A percentile compares a stretch with the other conserved stretches of the same genome.
phyloP scores from a whole-genome alignment of 495 filamentous ascomycete genomes.

The Penicillium maclennaniae region DNA sequence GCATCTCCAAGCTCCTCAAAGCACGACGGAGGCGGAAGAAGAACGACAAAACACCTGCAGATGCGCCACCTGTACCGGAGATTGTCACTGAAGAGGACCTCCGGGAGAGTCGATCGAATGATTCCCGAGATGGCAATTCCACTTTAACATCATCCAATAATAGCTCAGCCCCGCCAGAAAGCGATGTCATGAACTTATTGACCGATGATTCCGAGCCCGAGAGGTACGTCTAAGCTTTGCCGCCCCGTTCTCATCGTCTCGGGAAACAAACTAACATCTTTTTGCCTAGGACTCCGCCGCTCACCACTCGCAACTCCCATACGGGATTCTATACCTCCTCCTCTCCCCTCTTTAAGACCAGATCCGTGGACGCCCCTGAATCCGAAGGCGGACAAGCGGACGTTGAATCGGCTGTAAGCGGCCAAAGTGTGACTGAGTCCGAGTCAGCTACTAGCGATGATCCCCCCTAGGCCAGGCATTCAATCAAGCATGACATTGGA shows the following conservation, averaged over 20 bases:
- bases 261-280: conserved; percentile 18
- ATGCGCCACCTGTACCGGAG: conserved; percentile 24
- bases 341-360: conserved; percentile 69
- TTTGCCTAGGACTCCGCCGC: conserved; percentile 51
- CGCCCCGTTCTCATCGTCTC: not conserved
- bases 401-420: conserved; percentile 31
- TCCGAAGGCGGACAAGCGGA: conserved; percentile 22
- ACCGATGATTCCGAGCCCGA: conserved; percentile 70
- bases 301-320: conserved; percentile 72
- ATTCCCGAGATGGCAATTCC: conserved; percentile 25
- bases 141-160: conserved; percentile 29
- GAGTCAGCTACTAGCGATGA: conserved; percentile 26
- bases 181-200: conserved; percentile 52
- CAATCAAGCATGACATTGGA: conserved; percentile 29
- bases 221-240: conserved; percentile 49
- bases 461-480: conserved; percentile 14
- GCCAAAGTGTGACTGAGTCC: conserved; percentile 21
- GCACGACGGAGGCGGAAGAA: conserved; percentile 45
- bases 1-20: conserved; percentile 53
- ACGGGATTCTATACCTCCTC: conserved; percentile 77
- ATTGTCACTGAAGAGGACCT: conserved; percentile 21
- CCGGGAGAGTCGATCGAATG: conserved; percentile 23
- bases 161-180: conserved; percentile 16
- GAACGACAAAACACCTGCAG: conserved; percentile 29
- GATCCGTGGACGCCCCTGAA: conserved; percentile 38